Evolutionary conservation across 225 moss, liverwort and hornwort species (phyloP), one percentile per base, ranked within the genome.

Genomic region (Pleurozium schreberi): DNA sequence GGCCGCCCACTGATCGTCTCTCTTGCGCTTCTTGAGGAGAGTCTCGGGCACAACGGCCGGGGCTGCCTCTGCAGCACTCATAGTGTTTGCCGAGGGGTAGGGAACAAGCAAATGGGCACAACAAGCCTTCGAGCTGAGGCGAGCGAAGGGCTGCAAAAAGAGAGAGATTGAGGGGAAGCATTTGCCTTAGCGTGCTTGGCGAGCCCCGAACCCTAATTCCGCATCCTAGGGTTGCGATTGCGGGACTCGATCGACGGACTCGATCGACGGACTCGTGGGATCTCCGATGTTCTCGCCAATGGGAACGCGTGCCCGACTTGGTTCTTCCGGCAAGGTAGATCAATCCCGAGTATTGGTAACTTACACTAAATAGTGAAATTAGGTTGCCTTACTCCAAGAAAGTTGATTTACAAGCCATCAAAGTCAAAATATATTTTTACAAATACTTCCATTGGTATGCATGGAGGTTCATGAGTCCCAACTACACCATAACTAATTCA

Each of bases 21-120:
- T 91, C 89, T 91, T 97, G 79, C 96, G 96, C 90, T 97, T 97
- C 91, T 97, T 97, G 5, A 95, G 89, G 10, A 97, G 88, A 34
- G 93, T 91, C 90, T 97, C 96, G 68, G 95, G 95, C 90, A 97
- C 95, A 18, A 55, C 76, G 84, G 90, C 90, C 89, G 90, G 87
- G 61, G 88, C 88, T 78, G 88, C 90, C 90, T 94, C 91, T 23
- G 88, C 90, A n/a, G 84, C 81, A 80, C 75, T 92, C 93, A 94
- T 94, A 84, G 75, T 85, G 85, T 30, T 74, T 18, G 33, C 28
- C 73, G 33, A 34, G 21, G 25, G 21, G 15, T 2, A 4, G 42
- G 20, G 8, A 2, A 31, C 40, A 50, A 43, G 25, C 65, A 84
- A n/a, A 38, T 67, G 3, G 53, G 28, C 11, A 38, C 26, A 14